Conservation (phyloP, 2,329 filamentous ascomycete species). For the Curvularia verruculosa region DNA sequence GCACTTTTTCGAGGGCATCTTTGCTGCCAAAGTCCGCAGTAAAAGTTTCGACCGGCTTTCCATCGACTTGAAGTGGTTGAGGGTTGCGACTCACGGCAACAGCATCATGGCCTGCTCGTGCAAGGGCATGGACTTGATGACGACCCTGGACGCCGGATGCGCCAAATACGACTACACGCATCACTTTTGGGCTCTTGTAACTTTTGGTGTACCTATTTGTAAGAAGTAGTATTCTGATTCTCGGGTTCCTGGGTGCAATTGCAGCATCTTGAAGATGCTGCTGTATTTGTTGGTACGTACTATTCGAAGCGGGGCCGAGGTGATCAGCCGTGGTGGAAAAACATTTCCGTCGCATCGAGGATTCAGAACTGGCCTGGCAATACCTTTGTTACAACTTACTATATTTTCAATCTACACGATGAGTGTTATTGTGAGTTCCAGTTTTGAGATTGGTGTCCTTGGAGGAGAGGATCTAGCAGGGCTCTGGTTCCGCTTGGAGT, state of each 20-base stretch:
- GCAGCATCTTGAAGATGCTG: not conserved
- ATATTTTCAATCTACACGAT: not conserved
- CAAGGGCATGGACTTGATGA: constrained; percentile 36
- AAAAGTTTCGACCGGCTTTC: constrained; percentile 22
- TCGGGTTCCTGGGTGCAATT: not conserved
- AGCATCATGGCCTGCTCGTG: constrained; percentile 32
- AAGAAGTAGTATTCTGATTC: not conserved
- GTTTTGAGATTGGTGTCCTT: not conserved
- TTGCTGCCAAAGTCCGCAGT: constrained; percentile 33
- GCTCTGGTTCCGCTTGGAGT: too few species aligned
- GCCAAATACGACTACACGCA: constrained; percentile 40
- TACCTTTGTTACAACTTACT: not conserved
- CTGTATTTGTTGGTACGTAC: not conserved
- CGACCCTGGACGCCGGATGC: constrained; percentile 40
- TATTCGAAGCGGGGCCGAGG: not conserved
- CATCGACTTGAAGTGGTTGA: constrained; percentile 21
- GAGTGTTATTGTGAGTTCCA: not conserved
- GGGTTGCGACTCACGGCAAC: constrained; percentile 37
- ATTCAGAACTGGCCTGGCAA: not conserved
- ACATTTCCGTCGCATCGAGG: not conserved
- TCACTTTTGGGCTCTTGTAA: constrained; percentile 2
- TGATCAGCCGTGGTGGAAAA: constrained; percentile 4
- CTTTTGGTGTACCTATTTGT: not conserved
- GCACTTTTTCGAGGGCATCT: constrained; percentile 19
- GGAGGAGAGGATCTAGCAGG: not conserved